Evolutionary conservation across 371 early-diverging fungal genomes (phyloP).

Genomic region (Mortierella polycephala): DNA sequence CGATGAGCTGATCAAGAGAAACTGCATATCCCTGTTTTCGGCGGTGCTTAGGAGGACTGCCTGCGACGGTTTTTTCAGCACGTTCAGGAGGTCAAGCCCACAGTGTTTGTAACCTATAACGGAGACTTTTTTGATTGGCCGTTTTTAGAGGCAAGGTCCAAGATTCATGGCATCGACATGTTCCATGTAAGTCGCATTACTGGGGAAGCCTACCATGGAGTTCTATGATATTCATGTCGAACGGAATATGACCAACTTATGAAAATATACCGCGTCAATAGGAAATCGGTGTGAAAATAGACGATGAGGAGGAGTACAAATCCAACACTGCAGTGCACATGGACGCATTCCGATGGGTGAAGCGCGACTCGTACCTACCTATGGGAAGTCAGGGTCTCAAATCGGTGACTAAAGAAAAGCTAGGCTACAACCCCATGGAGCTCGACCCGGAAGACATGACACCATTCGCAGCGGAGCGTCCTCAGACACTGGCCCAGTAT

Average conservation of each 20-base stretch:
- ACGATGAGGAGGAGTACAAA: constrained; percentile 89
- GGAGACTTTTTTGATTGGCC: constrained; percentile 99
- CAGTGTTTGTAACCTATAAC: constrained; percentile 98
- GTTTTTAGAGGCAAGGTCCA: constrained; percentile 93
- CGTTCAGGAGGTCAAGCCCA: constrained; percentile 89
- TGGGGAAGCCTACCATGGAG: not conserved
- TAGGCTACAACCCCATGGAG: constrained; percentile 99
- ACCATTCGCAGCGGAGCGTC: constrained; percentile 91
- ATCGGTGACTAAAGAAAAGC: constrained; percentile 96
- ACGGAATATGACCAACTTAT: not conserved
- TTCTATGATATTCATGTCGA: not conserved
- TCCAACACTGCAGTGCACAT: constrained; percentile 95
- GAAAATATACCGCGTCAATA: constrained; percentile 24
- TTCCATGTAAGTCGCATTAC: constrained; percentile 56
- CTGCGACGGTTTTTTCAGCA: constrained; percentile 94
- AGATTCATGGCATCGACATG: constrained; percentile 86
- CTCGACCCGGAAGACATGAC: constrained; percentile 99
- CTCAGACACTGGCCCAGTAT: constrained; percentile 98
- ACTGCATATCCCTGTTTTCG: not conserved
- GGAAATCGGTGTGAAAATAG: constrained; percentile 89
- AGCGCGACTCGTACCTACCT: constrained; percentile 99
- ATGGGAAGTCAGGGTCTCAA: constrained; percentile 98
- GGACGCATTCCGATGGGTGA: constrained; percentile 99
- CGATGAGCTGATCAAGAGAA: not conserved
- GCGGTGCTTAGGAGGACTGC: constrained; percentile 62